A percentile compares a stretch with the other conserved stretches of the same genome.
phyloP scores from a whole-genome alignment of 495 filamentous ascomycete species.

The Hypoxylon intermedium region DNA sequence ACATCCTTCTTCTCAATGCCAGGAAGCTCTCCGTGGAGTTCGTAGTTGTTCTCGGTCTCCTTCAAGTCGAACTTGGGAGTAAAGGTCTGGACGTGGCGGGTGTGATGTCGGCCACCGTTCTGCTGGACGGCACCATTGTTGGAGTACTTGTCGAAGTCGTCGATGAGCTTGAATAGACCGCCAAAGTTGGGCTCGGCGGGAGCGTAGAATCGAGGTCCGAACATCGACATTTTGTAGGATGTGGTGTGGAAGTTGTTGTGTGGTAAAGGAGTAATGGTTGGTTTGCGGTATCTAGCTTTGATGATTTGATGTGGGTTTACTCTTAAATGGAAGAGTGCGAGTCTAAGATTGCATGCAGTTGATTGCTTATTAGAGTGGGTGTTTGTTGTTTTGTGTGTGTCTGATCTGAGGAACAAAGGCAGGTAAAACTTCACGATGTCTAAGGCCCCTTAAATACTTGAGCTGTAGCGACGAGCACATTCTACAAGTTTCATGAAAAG shows the following conservation, averaged over 20 bases:
- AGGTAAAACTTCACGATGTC: constrained; percentile 19
- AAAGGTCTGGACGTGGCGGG: constrained; percentile 56
- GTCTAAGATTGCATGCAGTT: constrained; percentile 23
- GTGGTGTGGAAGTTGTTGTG: constrained; percentile 28
- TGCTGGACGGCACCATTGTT: constrained; percentile 20
- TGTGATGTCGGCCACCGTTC: constrained; percentile 37
- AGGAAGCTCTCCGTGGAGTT: constrained; percentile 88
- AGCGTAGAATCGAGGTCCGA: constrained; percentile 60
- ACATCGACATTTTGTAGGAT: constrained; percentile 68
- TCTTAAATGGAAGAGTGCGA: constrained; percentile 22
- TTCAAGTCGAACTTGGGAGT: constrained; percentile 81
- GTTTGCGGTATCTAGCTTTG: constrained; percentile 20
- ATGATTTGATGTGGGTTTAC: constrained; percentile 18
- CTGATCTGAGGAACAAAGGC: constrained; percentile 37
- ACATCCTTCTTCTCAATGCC: constrained; percentile 80
- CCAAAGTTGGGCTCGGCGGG: constrained; percentile 59
- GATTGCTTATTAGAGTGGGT: neutral
- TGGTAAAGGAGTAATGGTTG: constrained; percentile 10
- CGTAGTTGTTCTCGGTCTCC: constrained; percentile 70
- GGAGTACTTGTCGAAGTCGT: constrained; percentile 71
- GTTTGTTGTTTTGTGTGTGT: constrained; percentile 32
- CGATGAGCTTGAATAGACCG: constrained; percentile 77
- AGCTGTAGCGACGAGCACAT: constrained; percentile 6
- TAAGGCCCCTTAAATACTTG: constrained; percentile 39
- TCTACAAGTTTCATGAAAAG: constrained; percentile 34